Evolutionary conservation across 1,284 basidiomycete genomes (phyloP), one percentile per base, ranked within the genome.

Genomic region (Ganoderma leucocontextum): DNA sequence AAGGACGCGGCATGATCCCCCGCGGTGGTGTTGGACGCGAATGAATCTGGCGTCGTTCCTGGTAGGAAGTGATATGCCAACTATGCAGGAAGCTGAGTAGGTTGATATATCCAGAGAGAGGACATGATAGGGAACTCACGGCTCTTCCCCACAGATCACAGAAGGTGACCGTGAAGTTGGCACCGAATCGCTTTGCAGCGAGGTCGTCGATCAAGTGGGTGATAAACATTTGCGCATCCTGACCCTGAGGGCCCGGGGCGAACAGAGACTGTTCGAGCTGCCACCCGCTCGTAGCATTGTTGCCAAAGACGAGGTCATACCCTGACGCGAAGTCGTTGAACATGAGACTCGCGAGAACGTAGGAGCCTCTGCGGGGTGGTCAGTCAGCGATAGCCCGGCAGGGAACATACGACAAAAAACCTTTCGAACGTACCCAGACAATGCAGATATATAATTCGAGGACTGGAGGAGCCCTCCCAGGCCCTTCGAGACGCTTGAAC

Each of bases 391-490:
- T 49, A 4, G 17, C 8, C 39, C n/a, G 52, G 6, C 52, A 22
- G 49, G 15, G 12, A 9, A 13, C n/a, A 47, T 12, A 22, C 22
- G 19, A 47, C n/a, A 55, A 17, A 7, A 38, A 49, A 19, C 3
- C n/a, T 57, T 35, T 17, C n/a, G n/a, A 15, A 22, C 66, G 7
- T 36, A 67, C 66, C 66, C 66, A 0, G 66, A 67, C 33, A 67
- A 47, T 3, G 66, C 60, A 6, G 66, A 59, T n/a, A 67, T 67
- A 19, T 67, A 67, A 9, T 62, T 63, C 39, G 66, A 55, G 10
- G 66, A 67, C 39, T 67, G 66, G 29, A 67, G 62, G 4, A 63
- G 57, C n/a, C 61, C 66, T 22, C 66, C 66, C n/a, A 67, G 62
- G 1, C 66, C 66, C 10, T 36, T 63, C 13, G 44, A n/a, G 22